Evolutionary conservation across 371 early-diverging fungal species (phyloP).

Genomic region (Actinomortierella wolfii): DNA sequence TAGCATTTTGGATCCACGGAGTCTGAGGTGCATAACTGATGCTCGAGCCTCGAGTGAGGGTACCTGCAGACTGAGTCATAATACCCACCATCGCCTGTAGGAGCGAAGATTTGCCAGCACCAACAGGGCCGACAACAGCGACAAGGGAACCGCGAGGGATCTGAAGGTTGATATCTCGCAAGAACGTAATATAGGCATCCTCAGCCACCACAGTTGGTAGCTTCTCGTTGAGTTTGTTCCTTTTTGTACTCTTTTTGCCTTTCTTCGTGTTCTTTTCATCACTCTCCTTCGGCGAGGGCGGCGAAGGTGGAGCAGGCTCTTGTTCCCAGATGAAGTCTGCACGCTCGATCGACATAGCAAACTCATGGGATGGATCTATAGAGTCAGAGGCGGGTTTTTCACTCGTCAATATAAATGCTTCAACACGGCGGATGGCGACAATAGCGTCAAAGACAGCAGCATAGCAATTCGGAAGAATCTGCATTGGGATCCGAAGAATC

Average conservation of each 20-base stretch:
- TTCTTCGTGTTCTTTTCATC: conserved; percentile 2
- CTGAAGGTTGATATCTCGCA: conserved; percentile 12
- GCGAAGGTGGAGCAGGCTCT: conserved; percentile 7
- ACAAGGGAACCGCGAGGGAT: conserved; percentile 15
- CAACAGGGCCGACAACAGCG: conserved; percentile 47
- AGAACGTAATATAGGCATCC: background rate
- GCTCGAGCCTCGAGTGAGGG: conserved; percentile 6
- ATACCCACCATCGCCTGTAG: conserved; percentile 78
- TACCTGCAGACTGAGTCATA: conserved; percentile 43
- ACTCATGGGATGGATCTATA: conserved; percentile 31
- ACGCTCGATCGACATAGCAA: conserved; percentile 35
- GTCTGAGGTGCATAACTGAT: conserved; percentile 66
- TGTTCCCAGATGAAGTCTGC: conserved; percentile 64
- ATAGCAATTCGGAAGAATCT: conserved; percentile 63
- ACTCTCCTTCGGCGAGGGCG: conserved; percentile 4
- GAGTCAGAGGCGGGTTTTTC: conserved; percentile 48
- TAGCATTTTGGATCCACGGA: conserved; percentile 77
- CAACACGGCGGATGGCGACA: conserved; percentile 65
- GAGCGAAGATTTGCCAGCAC: conserved; percentile 46
- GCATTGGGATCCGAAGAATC: conserved; percentile 60
- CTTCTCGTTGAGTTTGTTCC: background rate
- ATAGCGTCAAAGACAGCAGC: conserved; percentile 59
- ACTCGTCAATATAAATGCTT: conserved; percentile 58
- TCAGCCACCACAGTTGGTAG: no score
- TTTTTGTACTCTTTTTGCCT: conserved; percentile 2